A percentile compares a stretch with the other conserved stretches of the same genome.
Conservation (phyloP, 495 filamentous ascomycete species). For the Penicillium waksmanii region DNA sequence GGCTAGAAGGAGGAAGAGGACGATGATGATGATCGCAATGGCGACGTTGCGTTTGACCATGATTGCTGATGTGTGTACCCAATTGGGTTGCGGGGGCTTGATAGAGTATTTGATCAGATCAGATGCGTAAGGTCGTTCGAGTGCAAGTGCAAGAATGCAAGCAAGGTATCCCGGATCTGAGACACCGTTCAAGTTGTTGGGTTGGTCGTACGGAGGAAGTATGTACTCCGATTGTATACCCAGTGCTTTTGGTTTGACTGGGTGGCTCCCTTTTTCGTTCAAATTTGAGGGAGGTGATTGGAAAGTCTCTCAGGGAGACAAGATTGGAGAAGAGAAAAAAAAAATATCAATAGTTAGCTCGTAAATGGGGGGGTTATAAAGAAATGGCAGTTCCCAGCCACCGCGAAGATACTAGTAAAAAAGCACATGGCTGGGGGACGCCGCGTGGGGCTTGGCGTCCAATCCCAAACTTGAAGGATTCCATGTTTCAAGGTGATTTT, state of each 20-base stretch:
- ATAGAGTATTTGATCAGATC: background rate
- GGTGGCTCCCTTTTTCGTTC: background rate
- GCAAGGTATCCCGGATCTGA: no score
- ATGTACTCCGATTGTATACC: background rate
- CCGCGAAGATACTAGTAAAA: background rate
- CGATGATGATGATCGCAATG: constrained; percentile 81
- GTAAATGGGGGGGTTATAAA: constrained; percentile 20
- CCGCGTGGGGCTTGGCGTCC: background rate
- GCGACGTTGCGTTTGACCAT: constrained; percentile 75
- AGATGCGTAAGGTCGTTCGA: no score
- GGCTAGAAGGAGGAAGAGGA: constrained; percentile 74
- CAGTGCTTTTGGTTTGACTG: background rate
- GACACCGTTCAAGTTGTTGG: no score
- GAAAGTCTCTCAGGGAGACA: constrained; percentile 11
- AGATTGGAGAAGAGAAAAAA: constrained; percentile 14
- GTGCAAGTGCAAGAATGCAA: no score
- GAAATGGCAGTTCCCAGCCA: constrained; percentile 29
- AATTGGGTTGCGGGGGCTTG: constrained; percentile 6
- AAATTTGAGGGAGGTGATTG: background rate
- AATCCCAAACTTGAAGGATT: background rate
- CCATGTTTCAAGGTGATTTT: background rate
- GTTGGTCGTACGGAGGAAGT: no score
- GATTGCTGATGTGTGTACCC: constrained; percentile 13
- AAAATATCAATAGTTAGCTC: constrained; percentile 11
- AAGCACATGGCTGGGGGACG: background rate